A percentile compares a stretch with the other conserved stretches of the same genome.
phyloP scores from a whole-genome alignment of 1,284 basidiomycete species.

The Pseudozyma sp. region DNA sequence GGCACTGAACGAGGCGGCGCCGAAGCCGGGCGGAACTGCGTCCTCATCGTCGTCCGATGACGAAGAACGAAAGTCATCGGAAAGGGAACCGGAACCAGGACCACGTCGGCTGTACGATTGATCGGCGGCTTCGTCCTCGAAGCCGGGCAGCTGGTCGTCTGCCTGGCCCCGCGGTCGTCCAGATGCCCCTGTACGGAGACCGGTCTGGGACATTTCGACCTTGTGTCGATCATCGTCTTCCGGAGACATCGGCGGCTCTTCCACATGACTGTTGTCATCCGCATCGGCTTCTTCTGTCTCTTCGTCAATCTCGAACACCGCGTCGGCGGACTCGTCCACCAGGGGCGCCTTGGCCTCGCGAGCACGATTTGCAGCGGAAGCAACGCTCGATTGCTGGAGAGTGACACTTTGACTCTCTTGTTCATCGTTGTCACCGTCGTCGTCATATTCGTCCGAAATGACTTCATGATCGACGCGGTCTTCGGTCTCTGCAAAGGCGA shows the following conservation, averaged over 20 bases:
- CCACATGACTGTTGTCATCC: conserved; percentile 18
- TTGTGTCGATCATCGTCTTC: conserved; percentile 33
- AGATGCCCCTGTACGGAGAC: conserved; percentile 33
- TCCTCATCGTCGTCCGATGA: conserved; percentile 44
- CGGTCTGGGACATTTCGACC: conserved; percentile 39
- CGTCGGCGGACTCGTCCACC: conserved; percentile 47
- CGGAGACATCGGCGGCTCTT: conserved; percentile 9
- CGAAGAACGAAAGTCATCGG: conserved; percentile 39
- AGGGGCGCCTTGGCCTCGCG: conserved; percentile 3
- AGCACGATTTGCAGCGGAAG: neutral
- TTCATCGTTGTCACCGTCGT: conserved; percentile 37
- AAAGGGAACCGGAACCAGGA: conserved; percentile 27
- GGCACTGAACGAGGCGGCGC: conserved; percentile 55
- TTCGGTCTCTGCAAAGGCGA: conserved; percentile 62
- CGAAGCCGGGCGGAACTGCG: conserved; percentile 41
- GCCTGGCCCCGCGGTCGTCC: conserved; percentile 36
- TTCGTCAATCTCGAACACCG: conserved; percentile 62
- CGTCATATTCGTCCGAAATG: conserved; percentile 34
- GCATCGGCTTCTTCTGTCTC: conserved; percentile 38
- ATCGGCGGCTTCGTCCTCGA: conserved; percentile 18
- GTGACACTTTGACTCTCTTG: neutral
- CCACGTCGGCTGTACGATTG: conserved; percentile 5
- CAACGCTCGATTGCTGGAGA: conserved; percentile 1
- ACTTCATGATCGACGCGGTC: conserved; percentile 42
- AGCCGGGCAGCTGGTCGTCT: conserved; percentile 34